Evolutionary conservation across 1,139 yeast species (phyloP).

Genomic region (Wickerhamomyces sp.): DNA sequence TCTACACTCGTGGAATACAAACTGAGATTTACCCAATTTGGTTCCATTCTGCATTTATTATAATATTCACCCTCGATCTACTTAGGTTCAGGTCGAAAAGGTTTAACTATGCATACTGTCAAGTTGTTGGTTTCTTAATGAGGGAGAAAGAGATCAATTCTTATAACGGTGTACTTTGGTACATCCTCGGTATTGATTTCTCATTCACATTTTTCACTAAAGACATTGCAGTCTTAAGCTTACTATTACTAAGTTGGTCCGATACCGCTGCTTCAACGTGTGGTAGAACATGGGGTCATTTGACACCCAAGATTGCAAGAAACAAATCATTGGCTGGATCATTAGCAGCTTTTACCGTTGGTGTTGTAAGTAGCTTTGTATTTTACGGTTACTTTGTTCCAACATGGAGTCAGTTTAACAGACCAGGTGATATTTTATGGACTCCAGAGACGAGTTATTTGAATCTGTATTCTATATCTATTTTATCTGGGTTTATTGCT

Average conservation of each 20-base stretch:
- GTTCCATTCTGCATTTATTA: conserved; percentile 46
- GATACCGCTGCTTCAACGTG: conserved; percentile 96
- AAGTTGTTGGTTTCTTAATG: conserved; percentile 71
- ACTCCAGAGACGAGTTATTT: conserved; percentile 53
- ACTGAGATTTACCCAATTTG: conserved; percentile 55
- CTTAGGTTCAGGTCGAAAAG: conserved; percentile 57
- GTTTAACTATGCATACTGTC: conserved; percentile 62
- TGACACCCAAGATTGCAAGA: conserved; percentile 70
- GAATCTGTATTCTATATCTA: conserved; percentile 44
- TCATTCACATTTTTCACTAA: conserved; percentile 70
- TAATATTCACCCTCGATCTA: conserved; percentile 60
- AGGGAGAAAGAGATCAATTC: conserved; percentile 69
- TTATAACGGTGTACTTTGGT: conserved; percentile 84
- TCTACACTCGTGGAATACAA: conserved; percentile 61
- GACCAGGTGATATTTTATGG: conserved; percentile 59
- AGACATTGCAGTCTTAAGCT: conserved; percentile 74
- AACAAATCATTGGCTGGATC: conserved; percentile 88
- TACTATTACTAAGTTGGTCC: conserved; percentile 87
- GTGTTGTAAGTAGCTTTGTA: conserved; percentile 57
- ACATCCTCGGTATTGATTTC: conserved; percentile 67
- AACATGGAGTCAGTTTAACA: conserved; percentile 42
- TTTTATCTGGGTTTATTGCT: conserved; percentile 74
- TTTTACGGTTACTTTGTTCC: conserved; percentile 76
- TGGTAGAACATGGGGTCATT: conserved; percentile 78
- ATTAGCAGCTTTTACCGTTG: conserved; percentile 76